These are phyloP conservation scores for Debaryomyces sp. DNA, from an alignment of 1,139 yeast genomes.

Conservation along the genomic window DNA sequence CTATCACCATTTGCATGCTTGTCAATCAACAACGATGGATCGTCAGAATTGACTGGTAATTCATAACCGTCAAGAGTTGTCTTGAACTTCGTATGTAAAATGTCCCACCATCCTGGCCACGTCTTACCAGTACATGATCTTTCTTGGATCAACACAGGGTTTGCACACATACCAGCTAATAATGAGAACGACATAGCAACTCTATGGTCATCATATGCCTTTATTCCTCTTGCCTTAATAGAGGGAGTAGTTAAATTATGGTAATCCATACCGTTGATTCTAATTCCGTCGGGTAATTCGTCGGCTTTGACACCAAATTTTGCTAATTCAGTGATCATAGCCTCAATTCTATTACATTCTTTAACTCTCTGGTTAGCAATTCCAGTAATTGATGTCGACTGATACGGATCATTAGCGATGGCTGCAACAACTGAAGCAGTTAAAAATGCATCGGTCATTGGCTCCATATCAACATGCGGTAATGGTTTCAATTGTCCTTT, in stretches of 20 bases:
- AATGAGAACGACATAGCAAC: slow-evolving; percentile 98
- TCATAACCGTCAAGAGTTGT: slow-evolving; percentile 74
- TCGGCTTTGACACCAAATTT: slow-evolving; percentile 87
- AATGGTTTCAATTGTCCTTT: slow-evolving; percentile 69
- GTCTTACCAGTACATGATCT: slow-evolving; percentile 95
- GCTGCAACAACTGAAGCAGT: slow-evolving; percentile 98
- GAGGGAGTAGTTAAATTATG: slow-evolving; percentile 53
- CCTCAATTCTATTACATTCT: slow-evolving; percentile 94
- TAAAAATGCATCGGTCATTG: slow-evolving; percentile 98
- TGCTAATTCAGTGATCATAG: slow-evolving; percentile 86
- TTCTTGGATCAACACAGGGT: slow-evolving; percentile 76
- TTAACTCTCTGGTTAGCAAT: slow-evolving; percentile 98
- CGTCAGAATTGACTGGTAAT: slow-evolving; percentile 23
- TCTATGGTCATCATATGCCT: slow-evolving; percentile 92
- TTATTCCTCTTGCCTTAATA: slow-evolving; percentile 54
- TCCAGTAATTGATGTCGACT: slow-evolving; percentile 82
- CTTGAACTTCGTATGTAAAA: slow-evolving; percentile 68
- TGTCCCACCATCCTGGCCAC: slow-evolving; percentile 99
- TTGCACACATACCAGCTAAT: slow-evolving; percentile 60
- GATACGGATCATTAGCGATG: slow-evolving; percentile 57
- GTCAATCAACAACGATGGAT: slow-evolving; percentile 15
- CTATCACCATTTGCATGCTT: slow-evolving; percentile 40
- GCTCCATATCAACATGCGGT: slow-evolving; percentile 91
- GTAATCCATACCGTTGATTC: slow-evolving; percentile 67
- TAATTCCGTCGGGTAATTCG: slow-evolving; percentile 92